These are phyloP conservation scores for Candida mattraensis DNA, from an alignment of 805 yeast genomes.

Conservation along the genomic window DNA sequence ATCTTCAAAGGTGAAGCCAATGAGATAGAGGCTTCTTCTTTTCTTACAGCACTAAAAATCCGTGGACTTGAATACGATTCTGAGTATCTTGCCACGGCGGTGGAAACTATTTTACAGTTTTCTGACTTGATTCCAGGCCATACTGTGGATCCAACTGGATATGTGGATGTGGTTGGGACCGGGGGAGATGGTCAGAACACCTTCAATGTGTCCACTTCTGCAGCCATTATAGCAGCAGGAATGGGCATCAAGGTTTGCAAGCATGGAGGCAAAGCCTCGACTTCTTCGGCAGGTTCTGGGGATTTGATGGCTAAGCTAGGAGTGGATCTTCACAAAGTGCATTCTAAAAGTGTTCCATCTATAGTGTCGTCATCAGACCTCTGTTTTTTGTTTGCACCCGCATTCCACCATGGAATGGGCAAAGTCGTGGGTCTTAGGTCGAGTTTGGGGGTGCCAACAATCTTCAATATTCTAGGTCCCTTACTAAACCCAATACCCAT, in stretches of 20 bases:
- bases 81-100: slow-evolving; percentile 84
- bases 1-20: slow-evolving; percentile 62
- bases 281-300: slow-evolving; percentile 92
- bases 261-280: slow-evolving; percentile 97
- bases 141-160: slow-evolving; percentile 48
- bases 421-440: slow-evolving; percentile 77
- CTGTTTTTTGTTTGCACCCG: slow-evolving; percentile 86
- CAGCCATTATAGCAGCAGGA: slow-evolving; percentile 94
- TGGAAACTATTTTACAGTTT: slow-evolving; percentile 64
- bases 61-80: slow-evolving; percentile 79
- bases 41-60: slow-evolving; percentile 73
- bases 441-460: slow-evolving; percentile 83
- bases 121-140: slow-evolving; percentile 53
- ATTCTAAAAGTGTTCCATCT: slow-evolving; percentile 56
- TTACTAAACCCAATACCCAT: slow-evolving; percentile 85
- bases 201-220: slow-evolving; percentile 91
- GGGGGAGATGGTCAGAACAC: slow-evolving; percentile 99
- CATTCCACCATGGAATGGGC: slow-evolving; percentile 91
- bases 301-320: slow-evolving; percentile 83
- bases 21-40: slow-evolving; percentile 73
- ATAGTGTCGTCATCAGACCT: slow-evolving; percentile 52
- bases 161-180: slow-evolving; percentile 92
- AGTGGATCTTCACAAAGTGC: slow-evolving; percentile 73
- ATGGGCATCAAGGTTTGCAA: slow-evolving; percentile 79
- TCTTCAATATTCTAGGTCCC: slow-evolving; percentile 94